Conservation (phyloP, 2,329 filamentous ascomycete genomes). For the Calonectria honghensis region DNA sequence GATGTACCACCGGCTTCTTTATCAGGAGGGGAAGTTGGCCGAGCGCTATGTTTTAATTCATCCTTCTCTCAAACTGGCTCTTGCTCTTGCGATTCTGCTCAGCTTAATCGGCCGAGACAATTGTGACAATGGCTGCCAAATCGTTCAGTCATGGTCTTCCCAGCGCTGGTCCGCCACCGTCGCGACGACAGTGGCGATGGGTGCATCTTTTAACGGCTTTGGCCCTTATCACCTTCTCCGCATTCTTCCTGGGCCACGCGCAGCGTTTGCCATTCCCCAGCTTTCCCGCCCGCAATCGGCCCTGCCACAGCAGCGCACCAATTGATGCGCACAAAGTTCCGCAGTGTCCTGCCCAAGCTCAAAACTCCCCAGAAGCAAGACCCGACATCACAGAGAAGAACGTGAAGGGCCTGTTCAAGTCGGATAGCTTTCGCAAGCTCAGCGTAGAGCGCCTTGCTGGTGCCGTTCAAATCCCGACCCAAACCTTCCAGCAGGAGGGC, state of each 20-base stretch:
- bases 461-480: conserved; percentile 12
- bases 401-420: conserved; percentile 1
- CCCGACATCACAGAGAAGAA: conserved; percentile 13
- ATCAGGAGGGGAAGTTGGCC: neutral
- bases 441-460: conserved; percentile 7
- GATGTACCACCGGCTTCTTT: neutral
- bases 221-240: neutral
- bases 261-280: neutral
- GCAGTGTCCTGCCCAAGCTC: neutral
- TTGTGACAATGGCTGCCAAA: conserved; percentile 2
- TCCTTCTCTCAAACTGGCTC: neutral
- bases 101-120: neutral
- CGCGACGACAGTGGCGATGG: neutral
- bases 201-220: neutral
- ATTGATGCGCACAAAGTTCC: neutral
- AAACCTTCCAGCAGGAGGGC: neutral
- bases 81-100: neutral
- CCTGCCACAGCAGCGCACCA: neutral
- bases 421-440: conserved; percentile 12
- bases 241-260: neutral
- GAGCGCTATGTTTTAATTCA: neutral
- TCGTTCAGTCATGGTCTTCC: neutral
- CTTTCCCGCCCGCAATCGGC: neutral
- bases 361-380: neutral
- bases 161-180: neutral